Percentiles rank a stretch among this genome's conserved stretches.
phyloP scores from a whole-genome alignment of 805 yeast genomes.

The Yamadazyma scolyti region DNA sequence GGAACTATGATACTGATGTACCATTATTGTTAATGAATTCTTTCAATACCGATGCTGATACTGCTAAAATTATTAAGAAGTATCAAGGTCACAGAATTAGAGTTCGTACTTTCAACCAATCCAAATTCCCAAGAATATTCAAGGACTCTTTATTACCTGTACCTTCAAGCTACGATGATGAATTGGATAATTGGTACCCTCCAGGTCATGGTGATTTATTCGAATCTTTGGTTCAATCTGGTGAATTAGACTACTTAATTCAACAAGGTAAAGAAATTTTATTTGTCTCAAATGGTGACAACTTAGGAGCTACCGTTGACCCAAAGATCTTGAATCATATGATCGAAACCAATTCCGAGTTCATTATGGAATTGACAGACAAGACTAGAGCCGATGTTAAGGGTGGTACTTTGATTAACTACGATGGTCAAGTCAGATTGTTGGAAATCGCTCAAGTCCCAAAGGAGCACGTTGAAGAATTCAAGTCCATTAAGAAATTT shows the following conservation, averaged over 20 bases:
- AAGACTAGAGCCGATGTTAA: slow-evolving; percentile 99
- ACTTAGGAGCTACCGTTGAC: slow-evolving; percentile 97
- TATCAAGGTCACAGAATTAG: slow-evolving; percentile 95
- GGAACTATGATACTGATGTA: slow-evolving; percentile 86
- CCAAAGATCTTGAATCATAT: slow-evolving; percentile 86
- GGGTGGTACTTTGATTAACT: slow-evolving; percentile 97
- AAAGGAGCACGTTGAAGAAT: slow-evolving; percentile 96
- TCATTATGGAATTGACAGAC: slow-evolving; percentile 97
- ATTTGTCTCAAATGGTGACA: slow-evolving; percentile 97
- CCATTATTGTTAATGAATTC: slow-evolving; percentile 98
- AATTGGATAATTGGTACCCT: slow-evolving; percentile 91
- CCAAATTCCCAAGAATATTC: slow-evolving; percentile 93
- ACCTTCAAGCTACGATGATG: slow-evolving; percentile 71
- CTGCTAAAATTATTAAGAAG: slow-evolving; percentile 91
- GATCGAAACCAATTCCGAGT: slow-evolving; percentile 88
- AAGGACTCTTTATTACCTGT: slow-evolving; percentile 96
- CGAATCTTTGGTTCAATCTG: slow-evolving; percentile 83
- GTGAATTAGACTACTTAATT: slow-evolving; percentile 84
- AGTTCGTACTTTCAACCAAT: slow-evolving; percentile 94
- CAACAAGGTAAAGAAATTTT: slow-evolving; percentile 92
- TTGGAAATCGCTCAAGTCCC: slow-evolving; percentile 98
- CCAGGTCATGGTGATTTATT: slow-evolving; percentile 99
- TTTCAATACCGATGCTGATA: slow-evolving; percentile 94
- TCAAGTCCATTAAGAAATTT: slow-evolving; percentile 96
- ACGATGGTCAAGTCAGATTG: slow-evolving; percentile 90